Conservation (phyloP, 2,329 filamentous ascomycete genomes). For the Botrytis cinerea region DNA sequence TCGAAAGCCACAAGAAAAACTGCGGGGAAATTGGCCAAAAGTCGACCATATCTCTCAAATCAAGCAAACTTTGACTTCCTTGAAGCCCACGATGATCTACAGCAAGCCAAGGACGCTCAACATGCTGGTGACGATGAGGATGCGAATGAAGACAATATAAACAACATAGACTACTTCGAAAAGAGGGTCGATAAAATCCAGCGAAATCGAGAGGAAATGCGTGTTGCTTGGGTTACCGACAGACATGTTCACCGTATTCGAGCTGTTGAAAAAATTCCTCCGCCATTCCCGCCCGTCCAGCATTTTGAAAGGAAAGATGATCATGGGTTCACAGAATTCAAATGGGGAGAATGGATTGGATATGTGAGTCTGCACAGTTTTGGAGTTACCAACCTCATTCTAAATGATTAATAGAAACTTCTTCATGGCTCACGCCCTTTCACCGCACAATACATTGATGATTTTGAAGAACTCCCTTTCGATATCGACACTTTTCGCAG, state of each 20-base stretch:
- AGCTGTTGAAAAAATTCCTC: conserved; percentile 30
- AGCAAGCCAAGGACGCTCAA: conserved; percentile 19
- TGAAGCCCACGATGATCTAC: conserved; percentile 39
- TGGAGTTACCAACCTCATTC: neutral
- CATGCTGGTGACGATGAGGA: conserved; percentile 26
- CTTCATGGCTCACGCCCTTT: conserved; percentile 41
- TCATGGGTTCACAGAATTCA: conserved; percentile 34
- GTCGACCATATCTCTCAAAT: conserved; percentile 40
- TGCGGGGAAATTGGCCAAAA: conserved; percentile 32
- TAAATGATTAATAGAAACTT: conserved; percentile 37
- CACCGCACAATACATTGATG: conserved; percentile 44
- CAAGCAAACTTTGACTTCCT: conserved; percentile 44
- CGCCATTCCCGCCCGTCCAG: conserved; percentile 31
- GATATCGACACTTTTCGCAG: conserved; percentile 38
- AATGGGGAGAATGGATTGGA: conserved; percentile 42
- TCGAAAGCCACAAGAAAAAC: conserved; percentile 29
- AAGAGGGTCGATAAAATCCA: conserved; percentile 33
- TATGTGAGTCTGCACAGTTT: conserved; percentile 26
- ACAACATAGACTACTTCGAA: conserved; percentile 29
- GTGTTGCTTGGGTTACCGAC: conserved; percentile 43
- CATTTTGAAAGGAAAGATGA: conserved; percentile 37
- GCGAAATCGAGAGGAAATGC: conserved; percentile 41
- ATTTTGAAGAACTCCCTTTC: conserved; percentile 34
- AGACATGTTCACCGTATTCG: conserved; percentile 43
- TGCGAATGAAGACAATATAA: conserved; percentile 25